Conservation (phyloP, 73 alveolate species). For the Halteria grandinella region DNA sequence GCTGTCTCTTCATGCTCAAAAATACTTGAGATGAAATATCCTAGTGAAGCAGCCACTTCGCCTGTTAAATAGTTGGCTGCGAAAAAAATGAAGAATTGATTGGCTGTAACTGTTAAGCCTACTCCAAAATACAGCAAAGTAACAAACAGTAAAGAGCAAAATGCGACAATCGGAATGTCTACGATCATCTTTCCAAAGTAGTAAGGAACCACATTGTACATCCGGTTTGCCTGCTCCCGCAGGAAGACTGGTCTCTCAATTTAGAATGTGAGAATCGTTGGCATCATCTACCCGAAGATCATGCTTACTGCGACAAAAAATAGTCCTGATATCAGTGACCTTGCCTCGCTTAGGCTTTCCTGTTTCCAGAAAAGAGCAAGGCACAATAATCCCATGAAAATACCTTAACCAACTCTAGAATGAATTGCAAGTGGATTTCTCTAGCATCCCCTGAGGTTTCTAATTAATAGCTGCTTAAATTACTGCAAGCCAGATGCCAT, state of each 20-base stretch:
- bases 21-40: conserved; percentile 67
- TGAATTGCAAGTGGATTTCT: no score
- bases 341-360: conserved; percentile 58
- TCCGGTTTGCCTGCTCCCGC: conserved; percentile 73
- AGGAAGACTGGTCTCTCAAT: conserved; percentile 74
- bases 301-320: conserved; percentile 52
- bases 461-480: no score
- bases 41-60: conserved; percentile 55
- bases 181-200: conserved; percentile 63
- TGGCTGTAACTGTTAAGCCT: conserved; percentile 35
- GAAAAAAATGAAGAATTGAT: conserved; percentile 36
- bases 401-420: no score
- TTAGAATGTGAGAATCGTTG: conserved; percentile 57
- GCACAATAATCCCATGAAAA: conserved; percentile 51
- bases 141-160: conserved; percentile 16
- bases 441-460: no score
- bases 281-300: conserved; percentile 51
- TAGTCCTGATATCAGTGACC: no score
- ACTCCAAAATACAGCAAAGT: conserved; percentile 36
- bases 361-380: conserved; percentile 60
- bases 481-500: no score
- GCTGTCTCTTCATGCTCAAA: conserved; percentile 63
- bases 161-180: conserved; percentile 64
- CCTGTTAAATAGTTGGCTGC: background rate
- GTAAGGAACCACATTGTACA: conserved; percentile 67